Base-by-base conservation (phyloP, 306 rosid species). In the Ammopiptanthus mongolicus region DNA sequence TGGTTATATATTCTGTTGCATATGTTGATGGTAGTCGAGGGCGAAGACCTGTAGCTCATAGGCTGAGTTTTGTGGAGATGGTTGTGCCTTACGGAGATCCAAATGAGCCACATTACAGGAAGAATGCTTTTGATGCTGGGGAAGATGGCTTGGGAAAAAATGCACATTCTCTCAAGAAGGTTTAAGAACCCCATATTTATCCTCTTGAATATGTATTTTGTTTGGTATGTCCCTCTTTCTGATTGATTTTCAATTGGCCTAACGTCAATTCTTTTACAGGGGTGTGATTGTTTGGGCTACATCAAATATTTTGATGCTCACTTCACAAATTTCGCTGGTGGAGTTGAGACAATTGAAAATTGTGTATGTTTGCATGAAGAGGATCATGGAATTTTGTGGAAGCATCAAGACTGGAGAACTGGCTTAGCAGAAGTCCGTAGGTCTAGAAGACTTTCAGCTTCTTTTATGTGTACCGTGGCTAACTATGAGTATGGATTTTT, bases 381-480 rank as follows among this genome's bases (percentile, higher is more conserved):
- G 77, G 97, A 91, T 82, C 91, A 89, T 69, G 96, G 96, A 82
- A 80, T 91, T 69, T 34, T 91, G 74, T 91, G 97, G 97, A 91
- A 91, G 87, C 96, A 89, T 84, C 97, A 91, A 85, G 96, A 91
- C 82, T 88, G 97, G 96, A 89, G 96, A 83, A 89, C 96, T 63
- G 90, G 97, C 74, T 83, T 88, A 69, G 91, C 97, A 58, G 96
- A 91, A 89, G 97, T 86, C 47, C 92, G 96, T 67, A 91, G 97
- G 87, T 86, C 96, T 46, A 86, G 93, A 80, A 82, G 96, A 58
- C 85, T 91, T 57, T 80, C 93, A 31, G 96, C 87, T 50, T 91
- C 96, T 51, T 91, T 86, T 77, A 71, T 88, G 18, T 91, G 97
- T 75, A 89, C 96, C 19, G 97, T 89, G 78, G 97, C 96, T 76